Percentiles rank a stretch among this genome's conserved stretches.
Evolutionary conservation across 2,329 filamentous ascomycete species (phyloP).

Genomic region (Colletotrichum cereale): DNA sequence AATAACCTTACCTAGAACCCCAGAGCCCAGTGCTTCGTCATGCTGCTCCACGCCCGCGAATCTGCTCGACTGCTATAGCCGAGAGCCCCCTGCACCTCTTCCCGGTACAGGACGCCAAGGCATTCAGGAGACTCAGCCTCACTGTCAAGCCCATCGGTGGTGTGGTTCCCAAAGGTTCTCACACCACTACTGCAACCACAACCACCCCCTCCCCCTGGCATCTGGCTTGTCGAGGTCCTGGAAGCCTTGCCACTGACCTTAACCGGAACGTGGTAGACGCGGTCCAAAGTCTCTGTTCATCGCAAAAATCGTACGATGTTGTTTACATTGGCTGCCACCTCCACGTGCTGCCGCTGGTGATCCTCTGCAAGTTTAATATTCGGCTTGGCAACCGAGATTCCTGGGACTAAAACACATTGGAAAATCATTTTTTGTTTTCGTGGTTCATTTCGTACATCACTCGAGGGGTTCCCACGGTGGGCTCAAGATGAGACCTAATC

Average conservation of each 20-base stretch:
- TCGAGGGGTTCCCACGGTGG: conserved; percentile 13
- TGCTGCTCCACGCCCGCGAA: conserved; percentile 16
- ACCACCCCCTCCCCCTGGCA: background rate
- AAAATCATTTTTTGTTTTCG: conserved; percentile 16
- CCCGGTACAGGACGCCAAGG: conserved; percentile 28
- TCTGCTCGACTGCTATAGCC: conserved; percentile 14
- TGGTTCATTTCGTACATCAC: conserved; percentile 25
- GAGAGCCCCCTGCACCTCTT: conserved; percentile 8
- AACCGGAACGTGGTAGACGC: conserved; percentile 6
- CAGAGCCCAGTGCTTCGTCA: conserved; percentile 7
- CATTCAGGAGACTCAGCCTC: conserved; percentile 29
- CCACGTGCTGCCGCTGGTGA: conserved; percentile 35
- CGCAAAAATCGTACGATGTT: conserved; percentile 41
- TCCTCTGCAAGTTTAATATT: conserved; percentile 31
- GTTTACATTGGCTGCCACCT: conserved; percentile 30
- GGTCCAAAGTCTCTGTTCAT: conserved; percentile 32
- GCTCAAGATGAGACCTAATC: conserved; percentile 5
- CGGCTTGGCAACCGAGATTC: conserved; percentile 28
- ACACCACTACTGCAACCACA: conserved; percentile 11
- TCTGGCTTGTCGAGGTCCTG: conserved; percentile 16
- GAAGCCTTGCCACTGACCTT: conserved; percentile 21
- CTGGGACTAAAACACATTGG: conserved; percentile 24
- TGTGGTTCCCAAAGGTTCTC: conserved; percentile 26
- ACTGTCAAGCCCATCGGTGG: conserved; percentile 23
- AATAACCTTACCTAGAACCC: conserved; percentile 30